Evolutionary conservation across 2,329 filamentous ascomycete species (phyloP), one percentile per base, ranked within the genome.

Genomic region (Epichloe baconii): DNA sequence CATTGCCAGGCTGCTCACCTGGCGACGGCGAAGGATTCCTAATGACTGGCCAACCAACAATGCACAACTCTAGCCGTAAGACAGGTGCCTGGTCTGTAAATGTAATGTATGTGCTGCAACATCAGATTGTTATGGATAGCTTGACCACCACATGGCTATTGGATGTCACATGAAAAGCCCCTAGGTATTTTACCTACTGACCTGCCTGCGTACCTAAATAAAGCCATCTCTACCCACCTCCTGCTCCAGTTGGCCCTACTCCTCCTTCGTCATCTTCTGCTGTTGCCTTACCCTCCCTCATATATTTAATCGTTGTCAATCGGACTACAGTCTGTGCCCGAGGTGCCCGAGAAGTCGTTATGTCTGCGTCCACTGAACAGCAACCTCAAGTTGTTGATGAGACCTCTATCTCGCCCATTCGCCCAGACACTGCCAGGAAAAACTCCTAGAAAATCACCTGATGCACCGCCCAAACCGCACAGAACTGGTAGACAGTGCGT

Each of bases 401-500:
- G 50, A 71, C 70, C 44, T 67, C 76, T 53, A 73, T 81, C 64
- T 74, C 75, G 26, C 73, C 77, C 49, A 63, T 73, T 52, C 71
- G 76, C 73, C 42, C 77, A 76, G 53, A 71, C 73, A 56, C 68
- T 23, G 70, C 64, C 42, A 76, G 80, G 59, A 79, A 78, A 65
- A 82, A 87, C 71, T 88, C 84, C 75, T 89, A 12, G 83, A 87
- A 67, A 80, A 82, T 60, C 80, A 86, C 61, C 74, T 88, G 50
- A 78, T 82, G 64, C 79, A 82, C 59, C 85, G 88, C 41, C 85
- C 85, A 23, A 79, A 88, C 21, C 82, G 86, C 52, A 79, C 88
- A 37, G 81, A 88, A 61, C 75, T 96, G 21, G 73, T 95, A 55
- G 85, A 93, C 64, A 85, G 86, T 90, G 72, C 55, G 80, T 69